phyloP scores from a whole-genome alignment of 1,139 yeast genomes.

The Geotrichum restrictum region DNA sequence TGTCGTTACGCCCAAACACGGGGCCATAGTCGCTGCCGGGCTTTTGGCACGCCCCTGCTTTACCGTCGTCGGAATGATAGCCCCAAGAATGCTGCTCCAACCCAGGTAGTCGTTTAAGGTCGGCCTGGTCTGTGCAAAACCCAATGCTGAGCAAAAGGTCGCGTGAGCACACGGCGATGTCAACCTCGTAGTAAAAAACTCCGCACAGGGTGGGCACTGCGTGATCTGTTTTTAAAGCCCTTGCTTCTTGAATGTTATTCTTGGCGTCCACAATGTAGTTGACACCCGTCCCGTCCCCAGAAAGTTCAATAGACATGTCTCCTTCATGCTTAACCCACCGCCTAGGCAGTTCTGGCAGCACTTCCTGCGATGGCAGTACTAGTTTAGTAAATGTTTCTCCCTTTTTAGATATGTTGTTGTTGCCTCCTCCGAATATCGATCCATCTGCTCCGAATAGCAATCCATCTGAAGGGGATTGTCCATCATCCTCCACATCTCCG shows the following conservation, averaged over 20 bases:
- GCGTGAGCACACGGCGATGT: conserved; percentile 34
- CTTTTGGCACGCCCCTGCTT: conserved; percentile 45
- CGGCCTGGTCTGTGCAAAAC: conserved; percentile 33
- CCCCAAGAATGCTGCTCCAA: conserved; percentile 52
- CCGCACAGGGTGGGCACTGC: conserved; percentile 47
- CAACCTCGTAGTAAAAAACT: conserved; percentile 56
- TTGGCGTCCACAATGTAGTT: conserved; percentile 22
- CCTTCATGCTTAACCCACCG: conserved; percentile 27
- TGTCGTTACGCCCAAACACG: conserved; percentile 53
- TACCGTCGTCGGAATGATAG: conserved; percentile 57
- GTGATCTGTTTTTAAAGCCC: conserved; percentile 42
- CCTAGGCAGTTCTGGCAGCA: conserved; percentile 29
- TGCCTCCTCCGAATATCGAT: not conserved
- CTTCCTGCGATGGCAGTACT: conserved; percentile 12
- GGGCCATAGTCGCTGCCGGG: conserved; percentile 45
- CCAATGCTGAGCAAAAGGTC: conserved; percentile 37
- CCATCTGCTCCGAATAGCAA: not conserved
- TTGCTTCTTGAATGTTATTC: conserved; percentile 23
- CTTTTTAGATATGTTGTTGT: not conserved
- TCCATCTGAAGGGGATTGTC: not conserved
- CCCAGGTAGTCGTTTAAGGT: conserved; percentile 43
- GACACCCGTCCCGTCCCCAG: conserved; percentile 22
- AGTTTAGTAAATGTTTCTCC: not conserved
- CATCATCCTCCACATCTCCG: not conserved
- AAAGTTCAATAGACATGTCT: conserved; percentile 19